phyloP scores from a whole-genome alignment of 2,329 filamentous ascomycete genomes.

The Talaromyces albobiverticillius region DNA sequence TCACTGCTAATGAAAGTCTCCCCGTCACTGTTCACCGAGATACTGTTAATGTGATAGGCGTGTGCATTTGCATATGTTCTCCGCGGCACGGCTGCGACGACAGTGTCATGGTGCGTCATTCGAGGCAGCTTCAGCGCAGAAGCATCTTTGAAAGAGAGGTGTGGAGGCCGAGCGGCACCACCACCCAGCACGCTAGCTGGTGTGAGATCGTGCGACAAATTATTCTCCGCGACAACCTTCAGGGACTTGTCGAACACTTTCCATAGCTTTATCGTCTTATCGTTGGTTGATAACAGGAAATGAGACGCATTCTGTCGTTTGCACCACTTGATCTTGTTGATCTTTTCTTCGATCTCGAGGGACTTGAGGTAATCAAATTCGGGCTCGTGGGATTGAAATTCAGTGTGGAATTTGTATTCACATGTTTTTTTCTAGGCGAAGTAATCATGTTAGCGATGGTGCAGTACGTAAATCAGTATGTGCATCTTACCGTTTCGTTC shows the following conservation, averaged over 20 bases:
- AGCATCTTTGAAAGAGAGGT: slow-evolving; percentile 73
- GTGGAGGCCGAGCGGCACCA: slow-evolving; percentile 70
- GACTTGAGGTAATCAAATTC: slow-evolving; percentile 99
- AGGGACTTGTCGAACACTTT: slow-evolving; percentile 99
- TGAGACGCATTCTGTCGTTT: slow-evolving; percentile 96
- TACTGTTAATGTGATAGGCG: slow-evolving; percentile 99
- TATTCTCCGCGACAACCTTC: slow-evolving; percentile 98
- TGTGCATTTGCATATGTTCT: slow-evolving; percentile 98
- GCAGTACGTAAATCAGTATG: slow-evolving; percentile 17
- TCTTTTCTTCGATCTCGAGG: slow-evolving; percentile 99
- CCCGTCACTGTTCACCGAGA: slow-evolving; percentile 99
- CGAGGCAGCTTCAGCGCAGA: slow-evolving; percentile 88
- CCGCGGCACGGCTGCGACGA: slow-evolving; percentile 91
- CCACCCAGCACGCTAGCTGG: slow-evolving; percentile 72
- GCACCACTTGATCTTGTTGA: slow-evolving; percentile 99
- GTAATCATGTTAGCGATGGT: background rate
- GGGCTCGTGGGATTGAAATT: slow-evolving; percentile 98
- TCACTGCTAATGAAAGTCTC: slow-evolving; percentile 99
- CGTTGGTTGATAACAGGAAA: slow-evolving; percentile 96
- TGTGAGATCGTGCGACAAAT: slow-evolving; percentile 90
- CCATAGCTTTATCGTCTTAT: slow-evolving; percentile 99
- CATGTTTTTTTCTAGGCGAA: slow-evolving; percentile 92
- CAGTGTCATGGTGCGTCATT: slow-evolving; percentile 96
- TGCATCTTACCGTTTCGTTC: slow-evolving; percentile 78
- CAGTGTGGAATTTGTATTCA: slow-evolving; percentile 99